phyloP scores from a whole-genome alignment of 2,329 filamentous ascomycete species.

The Sclerotinia nivalis region DNA sequence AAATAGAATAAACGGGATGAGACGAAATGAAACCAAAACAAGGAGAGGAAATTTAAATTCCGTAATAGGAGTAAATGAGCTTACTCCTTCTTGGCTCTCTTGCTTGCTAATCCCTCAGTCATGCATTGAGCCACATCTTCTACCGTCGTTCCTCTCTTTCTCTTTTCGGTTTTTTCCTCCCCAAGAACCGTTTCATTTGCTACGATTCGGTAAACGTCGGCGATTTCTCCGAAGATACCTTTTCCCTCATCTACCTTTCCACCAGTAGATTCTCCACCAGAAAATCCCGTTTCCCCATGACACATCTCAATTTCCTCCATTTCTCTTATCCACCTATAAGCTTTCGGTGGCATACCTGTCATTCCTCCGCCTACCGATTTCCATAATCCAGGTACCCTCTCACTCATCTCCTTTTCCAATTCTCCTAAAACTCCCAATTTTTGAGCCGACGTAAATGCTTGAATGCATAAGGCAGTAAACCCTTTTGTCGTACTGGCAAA shows the following conservation, averaged over 20 bases:
- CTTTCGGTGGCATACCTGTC: conserved; percentile 67
- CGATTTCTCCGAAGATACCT: conserved; percentile 59
- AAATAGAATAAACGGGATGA: conserved; percentile 1
- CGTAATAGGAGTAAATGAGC: not conserved
- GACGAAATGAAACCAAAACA: conserved; percentile 11
- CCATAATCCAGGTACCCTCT: conserved; percentile 50
- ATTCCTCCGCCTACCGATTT: conserved; percentile 53
- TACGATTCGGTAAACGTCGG: conserved; percentile 61
- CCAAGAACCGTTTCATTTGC: conserved; percentile 63
- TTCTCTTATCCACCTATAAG: conserved; percentile 75
- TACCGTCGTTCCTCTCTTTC: conserved; percentile 56
- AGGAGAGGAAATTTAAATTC: not conserved
- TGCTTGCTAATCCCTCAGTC: conserved; percentile 50
- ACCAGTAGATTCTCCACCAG: conserved; percentile 31
- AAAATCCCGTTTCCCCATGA: conserved; percentile 67
- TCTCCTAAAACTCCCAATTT: conserved; percentile 61
- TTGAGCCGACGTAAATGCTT: conserved; percentile 69
- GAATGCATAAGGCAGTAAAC: conserved; percentile 67
- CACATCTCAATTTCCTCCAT: conserved; percentile 75
- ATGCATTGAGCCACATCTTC: conserved; percentile 57
- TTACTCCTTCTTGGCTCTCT: conserved; percentile 44
- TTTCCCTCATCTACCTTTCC: conserved; percentile 36
- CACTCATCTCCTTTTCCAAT: conserved; percentile 56
- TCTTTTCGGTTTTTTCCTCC: conserved; percentile 56
- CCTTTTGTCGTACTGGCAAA: conserved; percentile 64